Conservation (phyloP, 2,329 filamentous ascomycete species). For the Falciphora oryzae region DNA sequence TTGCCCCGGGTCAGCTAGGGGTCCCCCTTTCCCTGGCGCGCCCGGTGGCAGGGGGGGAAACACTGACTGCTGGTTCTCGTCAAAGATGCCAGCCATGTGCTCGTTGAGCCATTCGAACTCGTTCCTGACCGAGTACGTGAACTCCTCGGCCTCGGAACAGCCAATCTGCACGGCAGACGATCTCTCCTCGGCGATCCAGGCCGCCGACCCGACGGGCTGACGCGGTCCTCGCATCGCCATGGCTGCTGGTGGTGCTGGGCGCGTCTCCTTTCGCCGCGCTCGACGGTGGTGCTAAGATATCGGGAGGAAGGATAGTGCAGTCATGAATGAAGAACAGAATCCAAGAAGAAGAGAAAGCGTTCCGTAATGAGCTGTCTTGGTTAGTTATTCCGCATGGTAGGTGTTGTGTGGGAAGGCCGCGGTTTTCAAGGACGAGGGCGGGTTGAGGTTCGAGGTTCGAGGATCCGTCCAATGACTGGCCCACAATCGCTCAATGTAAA, state of each 20-base stretch:
- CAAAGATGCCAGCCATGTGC: constrained; percentile 94
- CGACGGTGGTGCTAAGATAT: background rate
- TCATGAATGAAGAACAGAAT: constrained; percentile 5
- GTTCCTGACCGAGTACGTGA: constrained; percentile 84
- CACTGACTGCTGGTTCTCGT: constrained; percentile 76
- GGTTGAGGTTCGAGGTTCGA: background rate
- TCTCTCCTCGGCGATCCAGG: constrained; percentile 84
- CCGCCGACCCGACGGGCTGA: constrained; percentile 68
- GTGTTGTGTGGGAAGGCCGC: constrained; percentile 3
- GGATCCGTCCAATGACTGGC: background rate
- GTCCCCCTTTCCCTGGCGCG: background rate
- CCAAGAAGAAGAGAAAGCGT: background rate
- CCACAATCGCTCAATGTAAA: constrained; percentile 7
- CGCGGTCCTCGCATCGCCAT: constrained; percentile 49
- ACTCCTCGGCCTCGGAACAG: constrained; percentile 83
- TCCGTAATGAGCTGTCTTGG: constrained; percentile 3
- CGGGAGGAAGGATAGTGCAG: constrained; percentile 1
- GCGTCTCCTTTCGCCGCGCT: background rate
- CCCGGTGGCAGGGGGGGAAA: background rate
- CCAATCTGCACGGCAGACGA: constrained; percentile 70
- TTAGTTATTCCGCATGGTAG: constrained; percentile 8
- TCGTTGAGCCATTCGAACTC: constrained; percentile 98
- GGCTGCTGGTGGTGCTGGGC: constrained; percentile 10
- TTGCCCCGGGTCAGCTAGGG: background rate
- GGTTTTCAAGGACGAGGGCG: background rate